Conservation (phyloP, 2,329 filamentous ascomycete genomes). For the Pestalotiopsis fici region DNA sequence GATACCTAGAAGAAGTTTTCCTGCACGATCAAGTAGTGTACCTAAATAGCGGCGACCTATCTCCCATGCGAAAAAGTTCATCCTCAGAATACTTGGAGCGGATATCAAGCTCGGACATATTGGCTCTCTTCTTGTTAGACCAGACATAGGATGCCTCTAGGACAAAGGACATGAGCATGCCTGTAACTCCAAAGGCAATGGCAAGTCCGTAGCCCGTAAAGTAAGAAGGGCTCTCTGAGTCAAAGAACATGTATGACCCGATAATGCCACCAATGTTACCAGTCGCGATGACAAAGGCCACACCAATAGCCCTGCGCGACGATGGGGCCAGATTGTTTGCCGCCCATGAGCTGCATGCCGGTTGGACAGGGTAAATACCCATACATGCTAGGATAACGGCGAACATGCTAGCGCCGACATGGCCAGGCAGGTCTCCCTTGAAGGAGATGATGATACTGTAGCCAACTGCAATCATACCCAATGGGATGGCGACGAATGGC, state of each 20-base stretch:
- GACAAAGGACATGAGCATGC: slow-evolving; percentile 28
- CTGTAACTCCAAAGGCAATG: slow-evolving; percentile 30
- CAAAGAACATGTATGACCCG: slow-evolving; percentile 39
- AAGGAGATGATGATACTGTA: slow-evolving; percentile 62
- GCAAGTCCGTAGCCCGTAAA: slow-evolving; percentile 34
- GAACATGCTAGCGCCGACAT: slow-evolving; percentile 62
- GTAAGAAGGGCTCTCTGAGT: slow-evolving; percentile 32
- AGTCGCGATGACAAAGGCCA: slow-evolving; percentile 37
- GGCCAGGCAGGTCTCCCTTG: slow-evolving; percentile 40
- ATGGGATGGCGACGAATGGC: slow-evolving; percentile 63
- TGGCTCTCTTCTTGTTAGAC: slow-evolving; percentile 11
- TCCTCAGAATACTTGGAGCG: slow-evolving; percentile 11
- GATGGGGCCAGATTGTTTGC: slow-evolving; percentile 63
- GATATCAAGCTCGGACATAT: slow-evolving; percentile 9
- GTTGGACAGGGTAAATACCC: slow-evolving; percentile 70
- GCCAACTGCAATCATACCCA: slow-evolving; percentile 61
- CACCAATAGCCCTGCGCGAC: slow-evolving; percentile 34
- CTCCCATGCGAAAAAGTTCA: slow-evolving; percentile 14
- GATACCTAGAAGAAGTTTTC: neutral
- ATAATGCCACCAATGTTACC: slow-evolving; percentile 43
- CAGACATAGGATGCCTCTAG: slow-evolving; percentile 23
- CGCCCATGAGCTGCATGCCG: slow-evolving; percentile 65
- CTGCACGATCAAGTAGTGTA: slow-evolving; percentile 2
- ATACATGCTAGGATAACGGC: slow-evolving; percentile 68
- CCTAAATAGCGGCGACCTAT: slow-evolving; percentile 13